Evolutionary conservation across 441 rosid genomes (phyloP).

Genomic region (Bruguiera hainesii): DNA sequence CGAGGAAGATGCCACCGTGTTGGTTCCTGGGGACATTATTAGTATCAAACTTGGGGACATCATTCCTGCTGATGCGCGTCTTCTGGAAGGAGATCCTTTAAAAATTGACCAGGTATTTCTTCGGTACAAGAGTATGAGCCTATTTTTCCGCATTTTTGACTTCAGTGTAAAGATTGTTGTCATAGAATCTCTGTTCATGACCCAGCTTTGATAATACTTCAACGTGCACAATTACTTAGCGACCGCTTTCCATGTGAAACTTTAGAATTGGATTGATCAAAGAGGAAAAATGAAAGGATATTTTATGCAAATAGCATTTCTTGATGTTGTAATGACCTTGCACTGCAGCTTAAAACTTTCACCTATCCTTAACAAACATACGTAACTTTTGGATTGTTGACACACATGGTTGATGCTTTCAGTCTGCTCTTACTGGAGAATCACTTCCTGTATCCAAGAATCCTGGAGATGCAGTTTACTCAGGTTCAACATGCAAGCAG

Average conservation of each 20-base stretch:
- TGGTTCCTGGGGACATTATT: conserved; percentile 79
- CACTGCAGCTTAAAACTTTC: not conserved
- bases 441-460: conserved; percentile 57
- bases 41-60: conserved; percentile 57
- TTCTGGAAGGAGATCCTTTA: conserved; percentile 61
- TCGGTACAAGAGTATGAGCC: not conserved
- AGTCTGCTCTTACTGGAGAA: conserved; percentile 59
- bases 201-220: not conserved
- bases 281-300: too few relatives aligned
- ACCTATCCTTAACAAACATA: not conserved
- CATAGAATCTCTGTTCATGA: not conserved
- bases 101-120: conserved; percentile 57
- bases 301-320: too few relatives aligned
- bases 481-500: conserved; percentile 65
- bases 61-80: conserved; percentile 63
- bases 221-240: not conserved
- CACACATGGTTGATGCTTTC: conserved; percentile 17
- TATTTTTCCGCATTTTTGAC: not conserved
- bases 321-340: too few relatives aligned
- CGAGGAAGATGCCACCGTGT: conserved; percentile 75
- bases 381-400: conserved; percentile 1
- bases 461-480: conserved; percentile 55
- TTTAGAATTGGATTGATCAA: too few relatives aligned
- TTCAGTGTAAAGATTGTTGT: not conserved
- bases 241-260: too few relatives aligned